Percentiles rank a stretch among this genome's conserved stretches.
Evolutionary conservation across 345 rosid genomes (phyloP).

Genomic region (Anastatica hierochuntica): DNA sequence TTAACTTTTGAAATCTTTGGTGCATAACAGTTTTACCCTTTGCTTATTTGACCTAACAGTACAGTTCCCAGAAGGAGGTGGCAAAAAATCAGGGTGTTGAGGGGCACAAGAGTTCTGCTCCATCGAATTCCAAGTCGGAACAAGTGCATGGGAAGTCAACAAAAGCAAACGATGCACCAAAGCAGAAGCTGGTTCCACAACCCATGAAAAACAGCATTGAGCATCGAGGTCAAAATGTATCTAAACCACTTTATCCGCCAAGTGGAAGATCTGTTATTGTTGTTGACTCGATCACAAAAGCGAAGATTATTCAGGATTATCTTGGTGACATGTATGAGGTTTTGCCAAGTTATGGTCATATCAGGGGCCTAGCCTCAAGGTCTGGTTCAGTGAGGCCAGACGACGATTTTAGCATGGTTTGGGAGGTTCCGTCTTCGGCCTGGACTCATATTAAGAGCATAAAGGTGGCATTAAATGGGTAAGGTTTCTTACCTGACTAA

Average conservation of each 20-base stretch:
- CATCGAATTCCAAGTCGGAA: slow-evolving; percentile 30
- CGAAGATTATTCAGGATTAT: slow-evolving; percentile 87
- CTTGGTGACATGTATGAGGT: slow-evolving; percentile 90
- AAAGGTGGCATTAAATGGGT: slow-evolving; percentile 83
- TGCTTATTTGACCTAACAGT: slow-evolving; percentile 25
- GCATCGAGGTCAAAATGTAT: slow-evolving; percentile 29
- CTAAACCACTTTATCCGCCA: slow-evolving; percentile 68
- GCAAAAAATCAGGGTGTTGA: slow-evolving; percentile 14
- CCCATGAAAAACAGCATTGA: slow-evolving; percentile 29
- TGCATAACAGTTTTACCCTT: slow-evolving; percentile 5
- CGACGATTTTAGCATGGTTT: slow-evolving; percentile 96
- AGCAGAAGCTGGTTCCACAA: slow-evolving; percentile 29
- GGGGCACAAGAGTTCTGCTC: slow-evolving; percentile 26
- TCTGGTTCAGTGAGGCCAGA: slow-evolving; percentile 96
- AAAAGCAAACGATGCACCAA: slow-evolving; percentile 25
- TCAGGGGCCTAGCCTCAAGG: slow-evolving; percentile 91
- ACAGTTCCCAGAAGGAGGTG: slow-evolving; percentile 34
- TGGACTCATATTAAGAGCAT: slow-evolving; percentile 98
- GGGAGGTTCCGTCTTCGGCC: slow-evolving; percentile 96
- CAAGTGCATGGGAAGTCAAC: slow-evolving; percentile 31
- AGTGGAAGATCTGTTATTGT: slow-evolving; percentile 79
- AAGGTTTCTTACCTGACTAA: slow-evolving; percentile 16
- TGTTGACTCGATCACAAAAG: slow-evolving; percentile 89
- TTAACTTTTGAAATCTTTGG: slow-evolving; percentile 15
- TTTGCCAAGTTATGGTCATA: slow-evolving; percentile 93